Evolutionary conservation across 306 rosid species (phyloP).

Genomic region (Quillaja saponaria): DNA sequence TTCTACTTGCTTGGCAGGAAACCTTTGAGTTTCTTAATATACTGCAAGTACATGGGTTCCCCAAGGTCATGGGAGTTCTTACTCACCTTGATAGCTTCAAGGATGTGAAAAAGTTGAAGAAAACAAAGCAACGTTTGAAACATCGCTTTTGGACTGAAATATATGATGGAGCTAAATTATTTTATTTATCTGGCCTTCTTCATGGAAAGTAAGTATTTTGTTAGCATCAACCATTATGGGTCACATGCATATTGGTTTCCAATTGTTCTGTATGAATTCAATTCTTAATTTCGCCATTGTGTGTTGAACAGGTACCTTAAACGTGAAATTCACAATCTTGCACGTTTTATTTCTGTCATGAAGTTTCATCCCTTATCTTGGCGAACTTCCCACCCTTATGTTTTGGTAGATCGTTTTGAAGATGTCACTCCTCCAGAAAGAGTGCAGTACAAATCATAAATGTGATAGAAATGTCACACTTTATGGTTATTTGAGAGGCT

Average conservation of each 20-base stretch:
- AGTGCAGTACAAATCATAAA: slow-evolving; percentile 63
- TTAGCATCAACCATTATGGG: not conserved
- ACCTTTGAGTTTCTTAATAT: slow-evolving; percentile 95
- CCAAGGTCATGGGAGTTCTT: slow-evolving; percentile 96
- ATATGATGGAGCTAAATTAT: slow-evolving; percentile 88
- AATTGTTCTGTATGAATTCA: slow-evolving; percentile 16
- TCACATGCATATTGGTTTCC: too few relatives aligned
- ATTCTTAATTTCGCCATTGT: slow-evolving; percentile 14
- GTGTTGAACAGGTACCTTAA: slow-evolving; percentile 63
- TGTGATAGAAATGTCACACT: slow-evolving; percentile 84
- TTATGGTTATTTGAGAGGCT: slow-evolving; percentile 91
- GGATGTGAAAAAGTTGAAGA: slow-evolving; percentile 81
- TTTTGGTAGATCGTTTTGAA: slow-evolving; percentile 91
- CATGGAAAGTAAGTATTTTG: slow-evolving; percentile 76
- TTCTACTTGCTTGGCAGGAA: slow-evolving; percentile 55
- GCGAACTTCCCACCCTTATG: slow-evolving; percentile 86
- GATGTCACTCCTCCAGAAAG: slow-evolving; percentile 86
- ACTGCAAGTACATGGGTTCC: slow-evolving; percentile 90
- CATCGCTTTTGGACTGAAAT: slow-evolving; percentile 95
- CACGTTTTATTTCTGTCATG: slow-evolving; percentile 90
- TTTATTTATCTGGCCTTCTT: slow-evolving; percentile 87
- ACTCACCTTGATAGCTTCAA: slow-evolving; percentile 88
- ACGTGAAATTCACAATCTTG: slow-evolving; percentile 91
- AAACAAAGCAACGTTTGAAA: slow-evolving; percentile 83
- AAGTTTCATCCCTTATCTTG: slow-evolving; percentile 93